Conservation (phyloP, 2,329 filamentous ascomycete genomes). For the Ceratocystis diversiconidia region DNA sequence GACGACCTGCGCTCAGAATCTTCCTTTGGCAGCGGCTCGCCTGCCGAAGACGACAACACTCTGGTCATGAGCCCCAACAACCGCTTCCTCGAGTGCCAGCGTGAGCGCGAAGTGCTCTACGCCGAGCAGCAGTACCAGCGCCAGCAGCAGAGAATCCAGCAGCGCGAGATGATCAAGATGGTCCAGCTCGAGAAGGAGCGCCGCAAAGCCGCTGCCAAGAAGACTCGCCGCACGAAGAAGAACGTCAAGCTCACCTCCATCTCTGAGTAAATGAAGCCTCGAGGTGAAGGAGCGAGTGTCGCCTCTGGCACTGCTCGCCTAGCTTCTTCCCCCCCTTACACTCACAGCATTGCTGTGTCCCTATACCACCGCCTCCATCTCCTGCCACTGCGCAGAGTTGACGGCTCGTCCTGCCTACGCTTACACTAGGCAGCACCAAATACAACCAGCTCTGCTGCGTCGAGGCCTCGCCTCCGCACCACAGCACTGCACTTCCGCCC, state of each 20-base stretch:
- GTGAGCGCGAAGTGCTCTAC: constrained; percentile 7
- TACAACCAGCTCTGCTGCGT: background rate
- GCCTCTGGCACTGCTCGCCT: background rate
- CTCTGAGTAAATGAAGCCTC: constrained; percentile 28
- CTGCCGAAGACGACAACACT: constrained; percentile 8
- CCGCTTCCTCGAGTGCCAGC: constrained; percentile 16
- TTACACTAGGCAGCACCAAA: background rate
- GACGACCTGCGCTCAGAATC: constrained; percentile 5
- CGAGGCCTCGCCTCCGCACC: constrained; percentile 7
- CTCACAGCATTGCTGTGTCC: background rate
- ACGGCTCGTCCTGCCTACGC: background rate
- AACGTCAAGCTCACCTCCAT: constrained; percentile 41
- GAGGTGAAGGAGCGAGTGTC: background rate
- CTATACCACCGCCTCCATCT: background rate
- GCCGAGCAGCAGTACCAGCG: constrained; percentile 24
- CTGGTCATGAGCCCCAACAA: constrained; percentile 4
- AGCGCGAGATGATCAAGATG: constrained; percentile 39
- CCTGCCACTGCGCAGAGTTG: background rate
- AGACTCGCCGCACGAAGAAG: constrained; percentile 34
- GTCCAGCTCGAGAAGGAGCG: constrained; percentile 42
- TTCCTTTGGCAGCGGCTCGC: constrained; percentile 8
- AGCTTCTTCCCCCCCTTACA: background rate
- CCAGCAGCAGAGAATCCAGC: constrained; percentile 37
- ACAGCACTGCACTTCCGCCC: background rate
- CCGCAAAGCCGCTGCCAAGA: constrained; percentile 31